Evolutionary conservation across 306 rosid species (phyloP), one percentile per base, ranked within the genome.

Genomic region (Boehmeria nivea): DNA sequence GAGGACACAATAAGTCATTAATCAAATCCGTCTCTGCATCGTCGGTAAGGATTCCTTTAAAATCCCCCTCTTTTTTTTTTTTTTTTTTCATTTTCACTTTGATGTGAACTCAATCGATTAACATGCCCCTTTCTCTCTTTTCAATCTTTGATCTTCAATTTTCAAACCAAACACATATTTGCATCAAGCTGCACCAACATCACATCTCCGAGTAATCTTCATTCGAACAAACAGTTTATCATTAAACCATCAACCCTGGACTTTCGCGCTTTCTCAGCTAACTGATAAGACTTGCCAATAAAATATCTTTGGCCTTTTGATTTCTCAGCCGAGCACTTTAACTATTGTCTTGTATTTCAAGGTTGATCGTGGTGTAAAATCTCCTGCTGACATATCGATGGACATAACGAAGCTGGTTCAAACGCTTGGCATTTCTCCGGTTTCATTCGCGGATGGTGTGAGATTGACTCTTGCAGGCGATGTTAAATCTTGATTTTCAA

Each of bases 351-450:
- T 18, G 55, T 4, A 68, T 24, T 50, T 62, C 63, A 81, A 87
- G 98, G 86, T 87, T 51, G 85, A 91, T 59, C 85, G 98, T 37
- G 98, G 93, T 15, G 96, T 87, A 18, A 82, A 64, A 73, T 87
- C 93, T 36, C 98, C 98, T 3, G 63, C 98, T 10, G 98, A 91
- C 79, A 87, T 82, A 77, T 91, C 96, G 42, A 87, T 91, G 98
- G 84, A 87, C 23, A 82, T 87, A 55, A 73, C 75, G 36, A 87
- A 76, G 70, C 74, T 91, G 75, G 65, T 82, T 71, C 76, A 69
- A 72, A 82, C 75, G 0, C 79, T 91, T 44, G 74, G 51, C 45
- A 47, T 78, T 54, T 22, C 70, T 70, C 98, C 94, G 14, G 60
- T 78, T 74, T 72, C 89, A 17, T 91, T 75, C 52, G 50, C 15